Conservation (phyloP, 441 rosid species). For the Populus trichocarpa region DNA sequence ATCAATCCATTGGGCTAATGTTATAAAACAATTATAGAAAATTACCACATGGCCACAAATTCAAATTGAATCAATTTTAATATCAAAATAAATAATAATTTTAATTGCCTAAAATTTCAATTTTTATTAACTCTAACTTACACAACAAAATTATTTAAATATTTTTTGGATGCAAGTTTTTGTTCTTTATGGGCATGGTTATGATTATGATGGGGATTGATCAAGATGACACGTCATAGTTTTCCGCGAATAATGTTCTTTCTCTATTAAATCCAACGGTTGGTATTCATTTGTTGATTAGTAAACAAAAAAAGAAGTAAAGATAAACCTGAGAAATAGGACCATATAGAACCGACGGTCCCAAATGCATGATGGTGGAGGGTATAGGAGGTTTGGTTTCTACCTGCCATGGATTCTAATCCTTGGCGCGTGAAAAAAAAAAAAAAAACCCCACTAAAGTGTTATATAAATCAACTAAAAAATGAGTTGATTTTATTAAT, state of each 20-base stretch:
- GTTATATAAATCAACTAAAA: background rate
- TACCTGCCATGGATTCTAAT: background rate
- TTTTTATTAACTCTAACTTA: background rate
- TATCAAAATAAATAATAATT: too few relatives aligned
- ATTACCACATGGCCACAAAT: too few relatives aligned
- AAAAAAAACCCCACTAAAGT: too few relatives aligned
- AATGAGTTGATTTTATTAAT: too few relatives aligned
- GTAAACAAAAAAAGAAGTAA: too few relatives aligned
- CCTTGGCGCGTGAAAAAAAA: background rate
- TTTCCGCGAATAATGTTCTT: background rate
- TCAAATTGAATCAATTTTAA: too few relatives aligned
- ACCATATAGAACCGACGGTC: background rate
- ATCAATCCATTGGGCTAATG: too few relatives aligned
- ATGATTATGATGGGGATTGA: slow-evolving; percentile 11
- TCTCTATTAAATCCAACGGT: slow-evolving; percentile 7
- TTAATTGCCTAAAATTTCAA: too few relatives aligned
- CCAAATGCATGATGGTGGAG: background rate
- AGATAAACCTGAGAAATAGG: background rate
- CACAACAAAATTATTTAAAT: background rate
- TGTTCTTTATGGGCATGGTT: background rate
- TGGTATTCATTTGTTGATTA: background rate
- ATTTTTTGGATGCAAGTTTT: background rate
- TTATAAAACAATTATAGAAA: too few relatives aligned
- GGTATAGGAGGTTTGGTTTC: background rate
- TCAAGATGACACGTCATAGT: slow-evolving; percentile 9